Base-by-base conservation (phyloP, 2,329 filamentous ascomycete species). In the Malbranchea zuffiana region DNA sequence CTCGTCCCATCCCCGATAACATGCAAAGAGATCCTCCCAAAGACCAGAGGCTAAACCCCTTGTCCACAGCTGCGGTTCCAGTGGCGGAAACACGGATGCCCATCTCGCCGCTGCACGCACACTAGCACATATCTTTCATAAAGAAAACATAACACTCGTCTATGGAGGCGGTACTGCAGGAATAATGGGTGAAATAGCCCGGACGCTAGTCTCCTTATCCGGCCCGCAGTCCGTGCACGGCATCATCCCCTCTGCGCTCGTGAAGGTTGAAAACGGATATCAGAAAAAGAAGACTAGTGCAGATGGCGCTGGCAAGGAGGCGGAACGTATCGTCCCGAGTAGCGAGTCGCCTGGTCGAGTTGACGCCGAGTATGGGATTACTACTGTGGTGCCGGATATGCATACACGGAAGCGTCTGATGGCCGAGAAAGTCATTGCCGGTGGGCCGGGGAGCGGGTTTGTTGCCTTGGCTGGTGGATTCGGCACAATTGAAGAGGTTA, bases 81-180 rank as follows among this genome's bases (percentile, higher is more conserved):
- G 75, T 6, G 60, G 72, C 11, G 90, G 90, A 33, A 76, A 69
- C 35, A 80, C 75, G 44, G 78, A 83, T 10, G 71, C 70, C 3
- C 84, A 95, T 60, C 63, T 92, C 51, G 76, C 78, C 56, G 78
- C 85, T 5, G 90, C 90, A 2, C 79, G 80, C 25, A 63, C 74
- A 19, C 76, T 96, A 10, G 88, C 80, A 37, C 66, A 67, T 21
- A 68, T 71, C 46, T 80, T 96, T 64, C 80, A 86, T 55, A 69
- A 72, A 34, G 72, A 82, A 53, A 78, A 83, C 57, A 85, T 92
- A 51, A 72, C 74, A 6, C 75, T 98, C 28, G 86, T 96, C 46
- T 98, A 96, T 61, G 90, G 90, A 49, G 90, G 90, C 49, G 90
- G 90, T 53, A 96, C 88, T 2, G 77, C 85, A 24, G 90, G 90